Evolutionary conservation across 306 rosid species (phyloP).

Genomic region (Inga leiocalycina): DNA sequence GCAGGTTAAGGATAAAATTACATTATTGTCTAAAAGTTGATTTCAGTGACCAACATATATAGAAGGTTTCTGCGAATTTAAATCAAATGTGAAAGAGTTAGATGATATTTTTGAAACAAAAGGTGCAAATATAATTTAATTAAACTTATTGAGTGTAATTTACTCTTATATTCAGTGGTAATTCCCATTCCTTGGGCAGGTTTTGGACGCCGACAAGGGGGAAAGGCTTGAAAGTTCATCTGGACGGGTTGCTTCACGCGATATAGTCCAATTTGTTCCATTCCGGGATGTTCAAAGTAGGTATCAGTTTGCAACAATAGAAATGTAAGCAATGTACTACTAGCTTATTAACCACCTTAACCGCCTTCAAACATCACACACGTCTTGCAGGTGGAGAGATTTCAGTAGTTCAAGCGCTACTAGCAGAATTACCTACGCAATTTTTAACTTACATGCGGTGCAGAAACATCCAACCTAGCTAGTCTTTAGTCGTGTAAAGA

Average conservation of each 20-base stretch:
- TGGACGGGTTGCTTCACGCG: constrained; percentile 93
- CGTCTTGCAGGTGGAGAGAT: constrained; percentile 78
- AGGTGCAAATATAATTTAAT: background rate
- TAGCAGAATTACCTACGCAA: constrained; percentile 91
- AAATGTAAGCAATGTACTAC: constrained; percentile 16
- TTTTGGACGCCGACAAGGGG: constrained; percentile 95
- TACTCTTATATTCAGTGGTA: background rate
- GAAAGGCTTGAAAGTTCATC: constrained; percentile 87
- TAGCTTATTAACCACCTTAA: constrained; percentile 4
- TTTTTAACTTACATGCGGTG: constrained; percentile 87
- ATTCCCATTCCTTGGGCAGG: constrained; percentile 42
- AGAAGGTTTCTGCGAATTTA: background rate
- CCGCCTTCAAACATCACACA: constrained; percentile 12
- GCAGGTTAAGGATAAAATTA: constrained; percentile 44
- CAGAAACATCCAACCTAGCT: constrained; percentile 87
- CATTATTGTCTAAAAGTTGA: background rate
- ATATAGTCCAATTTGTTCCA: constrained; percentile 96
- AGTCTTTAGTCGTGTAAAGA: constrained; percentile 47
- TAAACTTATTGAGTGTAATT: background rate
- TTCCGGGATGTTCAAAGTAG: constrained; percentile 90
- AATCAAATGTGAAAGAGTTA: background rate
- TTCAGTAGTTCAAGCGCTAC: constrained; percentile 92
- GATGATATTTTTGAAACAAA: background rate
- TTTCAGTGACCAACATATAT: background rate
- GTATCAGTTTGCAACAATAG: constrained; percentile 38